Evolutionary conservation across 306 rosid species (phyloP), one percentile per base, ranked within the genome.

Genomic region (Trifolium pratense): DNA sequence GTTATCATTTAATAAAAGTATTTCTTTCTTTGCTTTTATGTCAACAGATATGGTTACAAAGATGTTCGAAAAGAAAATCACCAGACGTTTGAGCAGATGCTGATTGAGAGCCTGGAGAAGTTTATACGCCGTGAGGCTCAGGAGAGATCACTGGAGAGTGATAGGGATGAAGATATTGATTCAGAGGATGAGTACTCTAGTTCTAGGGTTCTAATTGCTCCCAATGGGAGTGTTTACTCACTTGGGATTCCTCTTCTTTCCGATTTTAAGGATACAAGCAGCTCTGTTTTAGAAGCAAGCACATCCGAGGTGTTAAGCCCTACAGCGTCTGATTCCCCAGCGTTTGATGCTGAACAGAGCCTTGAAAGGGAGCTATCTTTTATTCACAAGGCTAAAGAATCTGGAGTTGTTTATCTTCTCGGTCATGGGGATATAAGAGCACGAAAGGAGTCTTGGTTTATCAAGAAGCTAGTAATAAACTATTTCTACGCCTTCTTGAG

Each of bases 361-460:
- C 88, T 93, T 39, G 98, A 89, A 48, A 75, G 91, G 73, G 98
- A 93, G 81, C 80, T 93, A n/a, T 93, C 96, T 61, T 91, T 91
- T 78, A 91, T 93, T 68, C 91, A 59, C 80, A 91, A 91, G 84
- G 97, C 98, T 29, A 93, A 87, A 84, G 98, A 93, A 82, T 91
- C 94, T 3, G 98, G 98, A 45, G 91, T 93, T 40, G 97, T 91
- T 55, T 93, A 93, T 82, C 97, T 91, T 80, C 97, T 93, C 46
- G 97, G 98, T 68, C 98, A 91, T 29, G 98, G 98, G 57, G 92
- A 91, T 74, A 88, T 91, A 66, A 88, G 98, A 77, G 98, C 98
- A 26, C 84, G 87, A 77, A 93, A 93, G 85, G 89, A 93, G 57
- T 91, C 98, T 9, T 93, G 97, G 97, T 93, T 93, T 48, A 83